A percentile compares a stretch with the other conserved stretches of the same genome.
These are phyloP conservation scores for Earliella scabrosa DNA, from an alignment of 1,284 basidiomycete species.

Conservation along the genomic window DNA sequence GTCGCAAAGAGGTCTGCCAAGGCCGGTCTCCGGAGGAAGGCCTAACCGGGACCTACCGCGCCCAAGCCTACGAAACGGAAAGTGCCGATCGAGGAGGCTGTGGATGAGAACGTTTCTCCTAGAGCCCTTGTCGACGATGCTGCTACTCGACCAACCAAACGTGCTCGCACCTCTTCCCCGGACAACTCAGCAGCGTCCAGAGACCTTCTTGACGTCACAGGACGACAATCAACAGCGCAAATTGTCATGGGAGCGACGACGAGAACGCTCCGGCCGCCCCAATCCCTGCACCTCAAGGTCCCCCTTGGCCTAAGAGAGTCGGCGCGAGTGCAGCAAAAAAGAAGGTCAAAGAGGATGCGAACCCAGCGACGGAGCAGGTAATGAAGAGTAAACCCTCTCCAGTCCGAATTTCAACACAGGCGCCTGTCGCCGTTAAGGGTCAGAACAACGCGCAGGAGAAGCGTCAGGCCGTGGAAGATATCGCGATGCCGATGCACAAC, in stretches of 20 bases:
- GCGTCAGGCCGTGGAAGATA: too few relatives aligned
- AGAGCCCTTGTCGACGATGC: background rate
- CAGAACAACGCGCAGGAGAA: too few relatives aligned
- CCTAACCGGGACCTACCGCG: background rate
- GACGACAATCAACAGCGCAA: too few relatives aligned
- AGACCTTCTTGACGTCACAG: background rate
- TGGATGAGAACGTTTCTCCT: slow-evolving; percentile 2
- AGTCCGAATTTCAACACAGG: background rate
- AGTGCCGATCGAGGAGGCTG: background rate
- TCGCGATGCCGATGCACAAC: too few relatives aligned
- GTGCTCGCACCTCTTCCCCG: slow-evolving; percentile 6
- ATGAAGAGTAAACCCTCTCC: background rate
- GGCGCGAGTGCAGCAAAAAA: background rate
- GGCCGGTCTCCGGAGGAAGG: slow-evolving; percentile 26
- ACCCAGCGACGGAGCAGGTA: background rate
- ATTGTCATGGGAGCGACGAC: background rate
- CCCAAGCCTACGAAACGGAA: slow-evolving; percentile 16
- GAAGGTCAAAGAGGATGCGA: background rate
- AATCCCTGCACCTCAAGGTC: background rate
- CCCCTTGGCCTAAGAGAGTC: background rate
- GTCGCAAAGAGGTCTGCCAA: slow-evolving; percentile 25
- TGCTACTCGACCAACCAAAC: slow-evolving; percentile 15
- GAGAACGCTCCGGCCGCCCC: background rate
- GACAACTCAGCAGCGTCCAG: background rate
- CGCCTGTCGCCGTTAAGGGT: background rate